A percentile compares a stretch with the other conserved stretches of the same genome.
phyloP scores from a whole-genome alignment of 2,329 filamentous ascomycete genomes.

The Shiraia bambusicola region DNA sequence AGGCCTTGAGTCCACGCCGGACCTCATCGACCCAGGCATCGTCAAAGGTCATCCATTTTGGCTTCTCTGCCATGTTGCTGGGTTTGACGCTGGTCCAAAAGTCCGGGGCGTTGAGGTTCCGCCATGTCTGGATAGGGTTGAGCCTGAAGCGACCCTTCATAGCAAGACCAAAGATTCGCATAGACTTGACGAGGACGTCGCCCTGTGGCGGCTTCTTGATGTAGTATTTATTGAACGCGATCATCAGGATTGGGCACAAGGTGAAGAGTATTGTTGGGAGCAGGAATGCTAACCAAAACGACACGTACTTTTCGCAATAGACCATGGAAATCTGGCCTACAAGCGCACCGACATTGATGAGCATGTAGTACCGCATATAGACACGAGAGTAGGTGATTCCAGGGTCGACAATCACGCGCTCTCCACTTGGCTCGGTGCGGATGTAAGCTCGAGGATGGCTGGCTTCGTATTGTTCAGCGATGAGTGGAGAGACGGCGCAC shows the following conservation, averaged over 20 bases:
- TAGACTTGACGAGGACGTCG: slow-evolving; percentile 68
- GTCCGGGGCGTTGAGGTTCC: slow-evolving; percentile 48
- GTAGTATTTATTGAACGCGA: slow-evolving; percentile 35
- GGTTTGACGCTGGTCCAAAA: slow-evolving; percentile 60
- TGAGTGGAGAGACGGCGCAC: slow-evolving; percentile 55
- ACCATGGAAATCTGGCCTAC: slow-evolving; percentile 66
- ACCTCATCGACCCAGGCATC: slow-evolving; percentile 3
- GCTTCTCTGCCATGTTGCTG: slow-evolving; percentile 58
- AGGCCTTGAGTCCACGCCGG: slow-evolving; percentile 20
- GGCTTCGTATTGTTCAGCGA: slow-evolving; percentile 68
- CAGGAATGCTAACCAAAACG: slow-evolving; percentile 70
- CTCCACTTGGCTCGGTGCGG: slow-evolving; percentile 55
- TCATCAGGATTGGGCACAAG: slow-evolving; percentile 59
- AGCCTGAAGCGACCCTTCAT: slow-evolving; percentile 62
- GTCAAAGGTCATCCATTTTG: slow-evolving; percentile 69
- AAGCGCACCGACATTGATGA: slow-evolving; percentile 68
- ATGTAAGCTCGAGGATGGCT: slow-evolving; percentile 53
- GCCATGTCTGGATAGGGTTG: slow-evolving; percentile 56
- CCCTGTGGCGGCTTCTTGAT: slow-evolving; percentile 62
- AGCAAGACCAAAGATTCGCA: slow-evolving; percentile 59
- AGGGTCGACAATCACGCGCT: slow-evolving; percentile 69
- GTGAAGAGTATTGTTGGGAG: slow-evolving; percentile 66
- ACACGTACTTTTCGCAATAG: slow-evolving; percentile 72
- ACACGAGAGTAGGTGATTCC: slow-evolving; percentile 65
- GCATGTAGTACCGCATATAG: slow-evolving; percentile 70